These are phyloP conservation scores for Pythium periplocum DNA, from an alignment of 352 stramenopile genomes.

Conservation along the genomic window DNA sequence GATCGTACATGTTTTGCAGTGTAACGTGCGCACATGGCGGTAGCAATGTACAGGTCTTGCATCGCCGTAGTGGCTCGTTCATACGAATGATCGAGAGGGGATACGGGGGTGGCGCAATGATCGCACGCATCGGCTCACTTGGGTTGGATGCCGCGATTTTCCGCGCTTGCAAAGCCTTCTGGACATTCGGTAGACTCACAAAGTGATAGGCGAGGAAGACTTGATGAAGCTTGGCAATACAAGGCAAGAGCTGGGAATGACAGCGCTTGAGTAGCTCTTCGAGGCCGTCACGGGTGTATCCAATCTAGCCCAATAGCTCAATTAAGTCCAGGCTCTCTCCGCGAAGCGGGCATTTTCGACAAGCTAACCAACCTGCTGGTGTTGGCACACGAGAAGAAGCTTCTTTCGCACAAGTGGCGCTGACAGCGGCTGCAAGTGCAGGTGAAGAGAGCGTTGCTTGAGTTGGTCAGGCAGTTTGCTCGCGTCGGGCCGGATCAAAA, in stretches of 20 bases:
- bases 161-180: conserved; percentile 14
- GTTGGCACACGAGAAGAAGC: conserved; percentile 42
- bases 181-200: conserved; percentile 50
- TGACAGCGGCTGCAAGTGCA: conserved; percentile 37
- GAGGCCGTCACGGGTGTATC: conserved; percentile 47
- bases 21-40: conserved; percentile 57
- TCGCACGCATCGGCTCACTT: too few species aligned
- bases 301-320: conserved; percentile 29
- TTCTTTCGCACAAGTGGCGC: conserved; percentile 44
- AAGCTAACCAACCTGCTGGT: conserved; percentile 27
- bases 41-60: conserved; percentile 56
- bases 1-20: conserved; percentile 38
- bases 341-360: background rate
- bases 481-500: conserved; percentile 44
- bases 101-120: conserved; percentile 23
- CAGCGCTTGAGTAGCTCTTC: conserved; percentile 36
- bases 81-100: conserved; percentile 55
- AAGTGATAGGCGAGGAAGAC: conserved; percentile 49
- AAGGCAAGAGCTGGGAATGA: conserved; percentile 32
- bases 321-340: too few species aligned
- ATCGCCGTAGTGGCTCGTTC: conserved; percentile 51
- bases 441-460: conserved; percentile 24
- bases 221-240: conserved; percentile 36
- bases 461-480: conserved; percentile 62
- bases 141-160: background rate